Conservation (phyloP, 768 basidiomycete species). For the Cyclocybe aegerita region DNA sequence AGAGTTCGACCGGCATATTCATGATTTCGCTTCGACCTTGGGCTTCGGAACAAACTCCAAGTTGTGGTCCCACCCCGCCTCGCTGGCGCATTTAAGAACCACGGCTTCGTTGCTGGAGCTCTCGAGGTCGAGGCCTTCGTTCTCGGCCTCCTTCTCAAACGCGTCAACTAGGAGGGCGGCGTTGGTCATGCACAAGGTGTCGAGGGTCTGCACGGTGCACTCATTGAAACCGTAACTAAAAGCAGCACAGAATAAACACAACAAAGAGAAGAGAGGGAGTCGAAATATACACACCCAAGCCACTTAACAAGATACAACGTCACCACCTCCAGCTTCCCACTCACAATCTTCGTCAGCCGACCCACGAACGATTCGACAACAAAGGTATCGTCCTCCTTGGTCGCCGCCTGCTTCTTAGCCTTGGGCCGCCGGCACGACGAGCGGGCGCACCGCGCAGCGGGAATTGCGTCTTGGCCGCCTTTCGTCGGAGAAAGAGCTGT, state of each 20-base stretch:
- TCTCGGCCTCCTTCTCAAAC: slow-evolving; percentile 25
- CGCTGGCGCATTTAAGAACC: slow-evolving; percentile 30
- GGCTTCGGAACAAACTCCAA: not conserved
- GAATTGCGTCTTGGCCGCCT: too few species aligned
- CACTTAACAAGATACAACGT: slow-evolving; percentile 39
- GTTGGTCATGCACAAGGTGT: slow-evolving; percentile 23
- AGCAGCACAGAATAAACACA: not conserved
- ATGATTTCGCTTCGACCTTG: not conserved
- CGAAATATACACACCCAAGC: slow-evolving; percentile 31
- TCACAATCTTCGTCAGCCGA: slow-evolving; percentile 20
- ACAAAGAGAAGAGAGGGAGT: not conserved
- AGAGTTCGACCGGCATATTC: not conserved
- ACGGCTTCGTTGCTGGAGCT: slow-evolving; percentile 19
- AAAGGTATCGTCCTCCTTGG: slow-evolving; percentile 17
- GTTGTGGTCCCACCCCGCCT: slow-evolving; percentile 25
- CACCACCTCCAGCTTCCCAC: slow-evolving; percentile 16
- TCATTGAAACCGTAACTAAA: slow-evolving; percentile 31
- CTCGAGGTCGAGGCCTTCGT: slow-evolving; percentile 28
- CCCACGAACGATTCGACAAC: slow-evolving; percentile 37
- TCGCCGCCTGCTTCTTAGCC: not conserved
- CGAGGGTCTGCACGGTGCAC: slow-evolving; percentile 35
- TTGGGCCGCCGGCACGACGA: slow-evolving; percentile 10
- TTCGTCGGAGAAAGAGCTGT: not conserved
- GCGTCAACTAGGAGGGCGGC: slow-evolving; percentile 25
- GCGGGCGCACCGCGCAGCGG: not conserved